phyloP scores from a whole-genome alignment of 2,329 filamentous ascomycete genomes.

The Clarireedia paspali region DNA sequence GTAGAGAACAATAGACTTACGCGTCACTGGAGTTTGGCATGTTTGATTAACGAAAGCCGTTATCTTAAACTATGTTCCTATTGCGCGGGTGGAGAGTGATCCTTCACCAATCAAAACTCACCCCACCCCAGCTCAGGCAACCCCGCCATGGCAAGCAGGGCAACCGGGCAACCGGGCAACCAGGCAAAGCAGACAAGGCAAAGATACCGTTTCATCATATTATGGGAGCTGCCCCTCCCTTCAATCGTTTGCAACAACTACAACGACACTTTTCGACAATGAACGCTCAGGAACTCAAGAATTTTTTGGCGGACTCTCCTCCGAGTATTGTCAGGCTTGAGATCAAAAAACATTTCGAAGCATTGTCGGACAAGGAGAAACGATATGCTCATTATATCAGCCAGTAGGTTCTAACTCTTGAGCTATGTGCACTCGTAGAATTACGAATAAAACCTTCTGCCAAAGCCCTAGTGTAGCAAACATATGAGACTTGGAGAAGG shows the following conservation, averaged over 20 bases:
- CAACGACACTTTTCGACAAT: slow-evolving; percentile 33
- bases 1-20: too few relatives aligned
- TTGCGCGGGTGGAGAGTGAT: not conserved
- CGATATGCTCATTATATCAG: slow-evolving; percentile 88
- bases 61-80: too few relatives aligned
- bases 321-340: slow-evolving; percentile 81
- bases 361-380: slow-evolving; percentile 67
- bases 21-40: too few relatives aligned
- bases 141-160: not conserved
- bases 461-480: too few relatives aligned
- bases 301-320: slow-evolving; percentile 87
- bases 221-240: slow-evolving; percentile 11
- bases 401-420: slow-evolving; percentile 43
- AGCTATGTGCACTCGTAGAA: not conserved
- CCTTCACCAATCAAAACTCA: not conserved
- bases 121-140: slow-evolving; percentile 6
- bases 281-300: slow-evolving; percentile 53
- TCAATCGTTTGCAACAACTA: slow-evolving; percentile 17
- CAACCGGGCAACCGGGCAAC: too few relatives aligned
- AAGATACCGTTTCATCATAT: not conserved
- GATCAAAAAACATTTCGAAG: slow-evolving; percentile 89
- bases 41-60: too few relatives aligned
- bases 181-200: too few relatives aligned
- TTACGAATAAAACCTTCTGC: too few relatives aligned
- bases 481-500: too few relatives aligned